Base-by-base conservation (phyloP, 2,329 filamentous ascomycete genomes). In the Colletotrichum simmondsii region DNA sequence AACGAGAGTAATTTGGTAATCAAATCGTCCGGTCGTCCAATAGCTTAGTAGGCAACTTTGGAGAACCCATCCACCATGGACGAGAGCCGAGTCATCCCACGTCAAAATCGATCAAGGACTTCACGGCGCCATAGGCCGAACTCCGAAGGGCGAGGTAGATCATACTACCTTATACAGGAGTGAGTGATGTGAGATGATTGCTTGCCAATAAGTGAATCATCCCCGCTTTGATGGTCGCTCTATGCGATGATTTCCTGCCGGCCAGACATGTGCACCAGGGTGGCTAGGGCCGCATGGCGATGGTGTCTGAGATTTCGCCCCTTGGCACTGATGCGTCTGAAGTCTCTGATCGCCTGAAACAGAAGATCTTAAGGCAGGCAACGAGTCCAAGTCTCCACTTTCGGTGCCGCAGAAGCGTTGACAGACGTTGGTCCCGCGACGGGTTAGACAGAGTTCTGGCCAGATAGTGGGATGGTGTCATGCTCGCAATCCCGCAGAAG, bases 331-430 rank as follows among this genome's bases (percentile, higher is more conserved):
- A 64, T 72, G 70, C 65, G 70, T 72, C 70, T 72, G 70, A 70
- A 72, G 65, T 65, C 65, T 72, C 24, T 35, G 54, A 70, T 72
- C 46, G 26, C 69, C 65, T 72, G 70, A 72, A 72, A 72, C 70
- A 35, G 53, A 24, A 72, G 53, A 72, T 70, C 59, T 56, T n/a
- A 37, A 59, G 54, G 59, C 57, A 54, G 52, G 37, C 64, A 35
- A 37, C 24, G 6, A 22, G 42, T 8, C 4, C 24, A 32, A 24
- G n/a, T 14, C 42, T 68, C 65, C 64, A 68, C 58, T 32, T 22
- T 3, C 11, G 11, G 14, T 58, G 65, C 53, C 24, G 58, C 49
- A 59, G 52, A 58, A 68, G 37, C 37, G 46, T 58, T 28, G 49
- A 30, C 30, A 53, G 32, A n/a, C 30, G 26, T 46, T 35, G 22